Evolutionary conservation across 1,284 basidiomycete genomes (phyloP).

Genomic region (Coniophora puteana): DNA sequence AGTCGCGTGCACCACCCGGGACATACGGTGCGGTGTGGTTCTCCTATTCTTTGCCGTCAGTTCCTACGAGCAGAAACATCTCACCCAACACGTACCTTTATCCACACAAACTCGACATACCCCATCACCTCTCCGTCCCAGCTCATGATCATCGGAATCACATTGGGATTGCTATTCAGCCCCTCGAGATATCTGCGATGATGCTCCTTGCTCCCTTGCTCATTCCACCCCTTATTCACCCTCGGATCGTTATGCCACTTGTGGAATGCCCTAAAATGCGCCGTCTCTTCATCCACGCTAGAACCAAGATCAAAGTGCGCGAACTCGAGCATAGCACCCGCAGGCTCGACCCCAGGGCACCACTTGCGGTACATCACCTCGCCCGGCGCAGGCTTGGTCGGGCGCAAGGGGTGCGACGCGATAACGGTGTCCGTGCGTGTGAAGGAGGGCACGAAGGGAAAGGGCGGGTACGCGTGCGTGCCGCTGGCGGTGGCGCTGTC

Average conservation of each 20-base stretch:
- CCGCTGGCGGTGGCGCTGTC: slow-evolving; percentile 14
- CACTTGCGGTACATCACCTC: slow-evolving; percentile 46
- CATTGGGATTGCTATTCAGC: slow-evolving; percentile 37
- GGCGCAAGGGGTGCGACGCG: slow-evolving; percentile 50
- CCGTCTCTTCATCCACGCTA: slow-evolving; percentile 12
- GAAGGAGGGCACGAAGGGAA: slow-evolving; percentile 41
- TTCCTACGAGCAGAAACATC: no score
- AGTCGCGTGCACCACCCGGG: slow-evolving; percentile 38
- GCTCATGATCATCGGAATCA: slow-evolving; percentile 44
- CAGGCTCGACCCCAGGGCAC: slow-evolving; percentile 39
- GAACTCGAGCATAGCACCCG: slow-evolving; percentile 41
- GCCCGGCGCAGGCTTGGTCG: slow-evolving; percentile 45
- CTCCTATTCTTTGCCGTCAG: slow-evolving; percentile 25
- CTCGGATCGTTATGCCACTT: slow-evolving; percentile 51
- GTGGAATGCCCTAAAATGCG: slow-evolving; percentile 46
- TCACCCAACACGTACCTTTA: slow-evolving; percentile 39
- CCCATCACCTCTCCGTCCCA: slow-evolving; percentile 55
- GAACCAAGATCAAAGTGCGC: slow-evolving; percentile 39
- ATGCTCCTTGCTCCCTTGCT: slow-evolving; percentile 44
- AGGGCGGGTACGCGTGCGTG: slow-evolving; percentile 20
- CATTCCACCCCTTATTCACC: slow-evolving; percentile 48
- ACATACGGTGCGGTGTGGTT: slow-evolving; percentile 41
- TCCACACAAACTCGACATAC: slow-evolving; percentile 49
- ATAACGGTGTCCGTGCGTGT: slow-evolving; percentile 46
- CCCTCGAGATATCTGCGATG: slow-evolving; percentile 43